Percentiles rank a stretch among this genome's conserved stretches.
Evolutionary conservation across 768 basidiomycete species (phyloP).

Genomic region (Russula earlei): DNA sequence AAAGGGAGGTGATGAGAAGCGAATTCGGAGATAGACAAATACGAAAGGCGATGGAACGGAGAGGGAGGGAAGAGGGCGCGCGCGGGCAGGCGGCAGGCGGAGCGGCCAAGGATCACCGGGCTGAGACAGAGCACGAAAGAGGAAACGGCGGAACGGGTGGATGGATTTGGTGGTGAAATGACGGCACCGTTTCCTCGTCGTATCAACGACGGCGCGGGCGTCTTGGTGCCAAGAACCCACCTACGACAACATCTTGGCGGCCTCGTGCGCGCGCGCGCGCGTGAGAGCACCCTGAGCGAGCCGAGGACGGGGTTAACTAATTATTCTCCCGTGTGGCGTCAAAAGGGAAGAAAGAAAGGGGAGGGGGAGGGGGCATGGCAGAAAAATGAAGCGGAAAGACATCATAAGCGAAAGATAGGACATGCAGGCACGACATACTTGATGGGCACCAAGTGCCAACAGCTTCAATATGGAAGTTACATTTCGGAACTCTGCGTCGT

Average conservation of each 20-base stretch:
- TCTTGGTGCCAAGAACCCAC: constrained; percentile 3
- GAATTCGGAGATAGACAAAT: background rate
- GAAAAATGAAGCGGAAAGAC: background rate
- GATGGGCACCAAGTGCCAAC: constrained; percentile 60
- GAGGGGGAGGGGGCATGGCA: background rate
- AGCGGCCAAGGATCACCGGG: background rate
- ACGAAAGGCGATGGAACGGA: background rate
- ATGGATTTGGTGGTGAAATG: background rate
- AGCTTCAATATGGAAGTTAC: constrained; percentile 46
- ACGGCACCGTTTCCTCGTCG: constrained; percentile 2
- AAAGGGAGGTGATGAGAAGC: background rate
- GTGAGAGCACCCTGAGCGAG: no score
- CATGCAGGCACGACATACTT: constrained; percentile 29
- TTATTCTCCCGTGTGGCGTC: background rate
- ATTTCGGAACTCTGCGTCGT: constrained; percentile 33
- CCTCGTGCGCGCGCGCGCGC: background rate
- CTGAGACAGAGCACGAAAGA: background rate
- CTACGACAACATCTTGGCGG: background rate
- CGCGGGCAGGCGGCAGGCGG: background rate
- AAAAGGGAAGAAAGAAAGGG: background rate
- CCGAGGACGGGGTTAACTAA: background rate
- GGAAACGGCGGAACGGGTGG: constrained; percentile 1
- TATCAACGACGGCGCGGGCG: background rate
- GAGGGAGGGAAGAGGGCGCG: background rate
- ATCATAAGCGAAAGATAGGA: constrained; percentile 15